Conservation (phyloP, 2,329 filamentous ascomycete genomes). For the Pseudocercospora macadamiae region DNA sequence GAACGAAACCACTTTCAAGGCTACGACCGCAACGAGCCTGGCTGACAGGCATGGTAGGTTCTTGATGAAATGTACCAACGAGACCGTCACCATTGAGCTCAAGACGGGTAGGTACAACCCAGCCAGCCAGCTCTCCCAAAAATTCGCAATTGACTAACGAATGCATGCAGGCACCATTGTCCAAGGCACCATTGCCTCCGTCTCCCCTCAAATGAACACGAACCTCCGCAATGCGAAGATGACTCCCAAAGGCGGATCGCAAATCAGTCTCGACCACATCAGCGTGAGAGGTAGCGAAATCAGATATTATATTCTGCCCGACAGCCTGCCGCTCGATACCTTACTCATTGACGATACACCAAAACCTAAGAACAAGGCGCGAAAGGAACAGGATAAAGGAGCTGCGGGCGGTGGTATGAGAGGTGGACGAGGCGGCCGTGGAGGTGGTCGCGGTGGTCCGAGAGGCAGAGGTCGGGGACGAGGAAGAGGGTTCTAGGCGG, state of each 20-base stretch:
- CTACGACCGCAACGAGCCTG: slow-evolving; percentile 41
- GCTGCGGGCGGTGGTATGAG: slow-evolving; percentile 44
- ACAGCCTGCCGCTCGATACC: slow-evolving; percentile 92
- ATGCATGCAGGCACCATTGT: slow-evolving; percentile 80
- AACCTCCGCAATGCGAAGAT: slow-evolving; percentile 95
- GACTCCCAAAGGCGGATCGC: slow-evolving; percentile 85
- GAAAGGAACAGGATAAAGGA: slow-evolving; percentile 72
- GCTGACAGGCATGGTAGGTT: slow-evolving; percentile 65
- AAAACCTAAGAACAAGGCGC: slow-evolving; percentile 99
- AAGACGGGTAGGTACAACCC: slow-evolving; percentile 99
- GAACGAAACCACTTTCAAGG: slow-evolving; percentile 51
- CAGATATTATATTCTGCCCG: slow-evolving; percentile 93
- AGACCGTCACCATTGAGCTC: slow-evolving; percentile 96
- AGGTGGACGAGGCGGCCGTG: slow-evolving; percentile 54
- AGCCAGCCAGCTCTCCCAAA: slow-evolving; percentile 13
- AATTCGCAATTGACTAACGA: slow-evolving; percentile 5
- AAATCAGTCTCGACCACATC: slow-evolving; percentile 89
- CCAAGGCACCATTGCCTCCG: slow-evolving; percentile 93
- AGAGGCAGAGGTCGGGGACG: slow-evolving; percentile 36
- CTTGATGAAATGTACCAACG: slow-evolving; percentile 98
- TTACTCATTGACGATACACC: slow-evolving; percentile 94
- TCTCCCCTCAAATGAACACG: slow-evolving; percentile 98
- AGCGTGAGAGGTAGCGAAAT: slow-evolving; percentile 96
- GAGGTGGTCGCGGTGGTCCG: slow-evolving; percentile 46
- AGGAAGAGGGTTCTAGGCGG: slow-evolving; percentile 27